phyloP scores from a whole-genome alignment of 2,329 filamentous ascomycete species.

The Colletotrichum sp. region DNA sequence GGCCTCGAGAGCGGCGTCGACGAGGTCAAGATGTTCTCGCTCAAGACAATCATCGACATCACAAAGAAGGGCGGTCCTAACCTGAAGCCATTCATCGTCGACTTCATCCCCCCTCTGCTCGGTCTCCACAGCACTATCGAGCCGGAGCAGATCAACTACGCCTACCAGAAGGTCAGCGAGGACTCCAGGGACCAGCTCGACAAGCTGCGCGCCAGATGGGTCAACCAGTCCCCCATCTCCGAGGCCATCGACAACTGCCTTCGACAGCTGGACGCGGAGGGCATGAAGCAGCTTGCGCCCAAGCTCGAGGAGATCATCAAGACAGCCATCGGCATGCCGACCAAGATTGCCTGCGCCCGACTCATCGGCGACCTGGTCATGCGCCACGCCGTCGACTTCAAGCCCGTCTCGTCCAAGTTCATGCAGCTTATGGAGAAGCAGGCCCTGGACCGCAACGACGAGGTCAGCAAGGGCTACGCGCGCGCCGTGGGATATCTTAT shows the following conservation, averaged over 20 bases:
- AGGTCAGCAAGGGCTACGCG: constrained; percentile 89
- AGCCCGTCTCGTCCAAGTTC: constrained; percentile 76
- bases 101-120: constrained; percentile 81
- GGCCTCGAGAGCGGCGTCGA: constrained; percentile 88
- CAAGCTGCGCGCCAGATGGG: constrained; percentile 79
- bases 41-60: constrained; percentile 84
- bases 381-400: constrained; percentile 76
- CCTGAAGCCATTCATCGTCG: constrained; percentile 80
- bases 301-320: constrained; percentile 82
- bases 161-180: constrained; percentile 89
- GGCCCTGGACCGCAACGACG: constrained; percentile 90
- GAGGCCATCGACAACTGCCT: constrained; percentile 91
- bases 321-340: constrained; percentile 86
- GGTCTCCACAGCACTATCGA: constrained; percentile 87
- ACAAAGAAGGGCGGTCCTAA: constrained; percentile 86
- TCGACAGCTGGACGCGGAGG: constrained; percentile 77
- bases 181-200: constrained; percentile 90
- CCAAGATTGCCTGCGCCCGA: constrained; percentile 89
- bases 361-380: constrained; percentile 86
- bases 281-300: constrained; percentile 77
- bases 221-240: constrained; percentile 87
- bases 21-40: constrained; percentile 85
- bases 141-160: constrained; percentile 87
- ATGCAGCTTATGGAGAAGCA: constrained; percentile 81
- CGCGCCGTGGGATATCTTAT: constrained; percentile 86